These are phyloP conservation scores for Candida saitoana DNA, from an alignment of 805 yeast species.

Conservation along the genomic window DNA sequence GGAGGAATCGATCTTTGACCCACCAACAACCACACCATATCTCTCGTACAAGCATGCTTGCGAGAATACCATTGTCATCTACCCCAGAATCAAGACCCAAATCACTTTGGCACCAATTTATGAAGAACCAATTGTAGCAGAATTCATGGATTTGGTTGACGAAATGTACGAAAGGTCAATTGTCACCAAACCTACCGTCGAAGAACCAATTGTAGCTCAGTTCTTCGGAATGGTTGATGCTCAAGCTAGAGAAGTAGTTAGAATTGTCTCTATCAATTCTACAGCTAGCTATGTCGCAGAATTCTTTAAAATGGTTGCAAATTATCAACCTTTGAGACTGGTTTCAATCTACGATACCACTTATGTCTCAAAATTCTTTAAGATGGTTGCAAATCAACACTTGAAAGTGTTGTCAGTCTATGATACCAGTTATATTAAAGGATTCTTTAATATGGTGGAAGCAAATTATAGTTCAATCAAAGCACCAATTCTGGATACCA, in stretches of 20 bases:
- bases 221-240: neutral
- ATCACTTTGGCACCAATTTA: neutral
- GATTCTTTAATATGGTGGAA: too few relatives aligned
- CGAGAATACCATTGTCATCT: neutral
- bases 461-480: too few relatives aligned
- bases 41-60: neutral
- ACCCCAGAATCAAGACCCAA: neutral
- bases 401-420: neutral
- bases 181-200: neutral
- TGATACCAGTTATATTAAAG: too few relatives aligned
- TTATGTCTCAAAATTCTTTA: neutral
- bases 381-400: neutral
- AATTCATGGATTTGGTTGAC: neutral
- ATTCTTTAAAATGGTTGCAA: neutral
- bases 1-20: neutral
- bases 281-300: neutral
- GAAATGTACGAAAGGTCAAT: neutral
- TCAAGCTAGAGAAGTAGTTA: neutral
- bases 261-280: neutral
- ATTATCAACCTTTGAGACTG: too few relatives aligned
- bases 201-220: neutral
- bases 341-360: neutral
- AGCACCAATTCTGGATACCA: too few relatives aligned
- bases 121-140: neutral
- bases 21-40: neutral